A percentile compares a stretch with the other conserved stretches of the same genome.
Evolutionary conservation across 768 basidiomycete genomes (phyloP).

Genomic region (Candolleomyces aberdarensis): DNA sequence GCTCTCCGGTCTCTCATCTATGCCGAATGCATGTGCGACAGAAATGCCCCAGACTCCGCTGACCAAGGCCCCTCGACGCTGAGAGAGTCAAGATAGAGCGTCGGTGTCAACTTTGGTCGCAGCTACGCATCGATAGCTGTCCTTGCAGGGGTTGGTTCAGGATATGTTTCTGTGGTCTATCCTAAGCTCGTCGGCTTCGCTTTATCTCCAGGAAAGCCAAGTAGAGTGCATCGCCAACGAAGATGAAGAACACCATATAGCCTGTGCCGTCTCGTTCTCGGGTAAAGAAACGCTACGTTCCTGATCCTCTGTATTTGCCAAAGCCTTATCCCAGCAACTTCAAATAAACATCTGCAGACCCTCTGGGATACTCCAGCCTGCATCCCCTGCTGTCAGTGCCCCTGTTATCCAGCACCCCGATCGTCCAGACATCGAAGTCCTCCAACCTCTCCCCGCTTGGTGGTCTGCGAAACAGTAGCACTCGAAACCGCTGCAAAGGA

Average conservation of each 20-base stretch:
- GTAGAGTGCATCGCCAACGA: constrained; percentile 97
- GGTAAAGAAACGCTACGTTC: constrained; percentile 84
- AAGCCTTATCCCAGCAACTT: constrained; percentile 11
- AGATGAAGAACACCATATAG: constrained; percentile 97
- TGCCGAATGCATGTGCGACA: not conserved
- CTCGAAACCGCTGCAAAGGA: constrained; percentile 70
- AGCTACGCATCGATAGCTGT: constrained; percentile 94
- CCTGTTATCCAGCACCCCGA: constrained; percentile 77
- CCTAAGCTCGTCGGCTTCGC: not conserved
- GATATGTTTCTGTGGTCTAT: not conserved
- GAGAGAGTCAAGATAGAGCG: constrained; percentile 40
- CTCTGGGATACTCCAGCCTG: constrained; percentile 64
- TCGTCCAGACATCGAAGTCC: constrained; percentile 64
- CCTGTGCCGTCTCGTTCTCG: constrained; percentile 86
- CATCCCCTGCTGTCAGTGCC: constrained; percentile 49
- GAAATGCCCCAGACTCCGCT: not conserved
- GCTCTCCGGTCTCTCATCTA: not conserved
- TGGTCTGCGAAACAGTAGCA: constrained; percentile 66
- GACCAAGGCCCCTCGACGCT: constrained; percentile 12
- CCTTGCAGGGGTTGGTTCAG: constrained; percentile 76
- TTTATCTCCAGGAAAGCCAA: constrained; percentile 65
- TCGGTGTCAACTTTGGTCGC: constrained; percentile 97
- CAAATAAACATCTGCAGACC: constrained; percentile 81
- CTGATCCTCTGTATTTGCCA: not conserved
- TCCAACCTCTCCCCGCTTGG: constrained; percentile 73